Evolutionary conservation across 768 basidiomycete species (phyloP).

Genomic region (Agaricus subrufescens): DNA sequence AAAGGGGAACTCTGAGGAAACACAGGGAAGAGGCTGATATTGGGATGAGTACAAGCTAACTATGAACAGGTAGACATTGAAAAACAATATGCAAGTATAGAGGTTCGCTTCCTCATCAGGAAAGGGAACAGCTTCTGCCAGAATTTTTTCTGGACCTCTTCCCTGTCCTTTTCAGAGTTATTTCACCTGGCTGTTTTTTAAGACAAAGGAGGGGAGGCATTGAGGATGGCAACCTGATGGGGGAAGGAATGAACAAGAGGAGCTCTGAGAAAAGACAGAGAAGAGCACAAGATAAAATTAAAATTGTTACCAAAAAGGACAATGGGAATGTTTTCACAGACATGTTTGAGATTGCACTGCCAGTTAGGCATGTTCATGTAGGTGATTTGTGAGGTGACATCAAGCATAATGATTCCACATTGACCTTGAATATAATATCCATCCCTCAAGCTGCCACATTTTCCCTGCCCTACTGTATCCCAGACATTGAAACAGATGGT

Average conservation of each 20-base stretch:
- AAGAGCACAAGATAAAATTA: conserved; percentile 82
- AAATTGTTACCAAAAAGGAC: conserved; percentile 99
- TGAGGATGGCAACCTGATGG: neutral
- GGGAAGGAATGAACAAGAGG: too few relatives aligned
- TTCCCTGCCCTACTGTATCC: conserved; percentile 99
- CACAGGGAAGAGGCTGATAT: too few relatives aligned
- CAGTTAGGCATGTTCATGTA: conserved; percentile 99
- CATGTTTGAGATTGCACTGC: conserved; percentile 99
- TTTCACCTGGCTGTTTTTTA: too few relatives aligned
- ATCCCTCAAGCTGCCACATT: conserved; percentile 97
- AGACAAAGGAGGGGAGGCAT: neutral
- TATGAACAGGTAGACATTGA: conserved; percentile 11
- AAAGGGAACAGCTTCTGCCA: conserved; percentile 91
- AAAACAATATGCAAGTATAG: conserved; percentile 25
- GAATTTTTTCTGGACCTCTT: neutral
- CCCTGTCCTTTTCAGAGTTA: too few relatives aligned
- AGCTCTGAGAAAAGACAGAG: neutral
- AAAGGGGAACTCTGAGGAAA: too few relatives aligned
- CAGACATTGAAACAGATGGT: conserved; percentile 99
- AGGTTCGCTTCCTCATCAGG: conserved; percentile 96
- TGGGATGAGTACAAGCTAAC: conserved; percentile 16
- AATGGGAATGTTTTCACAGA: conserved; percentile 99
- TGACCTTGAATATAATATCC: conserved; percentile 97
- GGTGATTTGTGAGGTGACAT: conserved; percentile 98
- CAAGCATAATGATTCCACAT: conserved; percentile 99